Base-by-base conservation (phyloP, 2,329 filamentous ascomycete genomes). In the Fonsecaea erecta region DNA sequence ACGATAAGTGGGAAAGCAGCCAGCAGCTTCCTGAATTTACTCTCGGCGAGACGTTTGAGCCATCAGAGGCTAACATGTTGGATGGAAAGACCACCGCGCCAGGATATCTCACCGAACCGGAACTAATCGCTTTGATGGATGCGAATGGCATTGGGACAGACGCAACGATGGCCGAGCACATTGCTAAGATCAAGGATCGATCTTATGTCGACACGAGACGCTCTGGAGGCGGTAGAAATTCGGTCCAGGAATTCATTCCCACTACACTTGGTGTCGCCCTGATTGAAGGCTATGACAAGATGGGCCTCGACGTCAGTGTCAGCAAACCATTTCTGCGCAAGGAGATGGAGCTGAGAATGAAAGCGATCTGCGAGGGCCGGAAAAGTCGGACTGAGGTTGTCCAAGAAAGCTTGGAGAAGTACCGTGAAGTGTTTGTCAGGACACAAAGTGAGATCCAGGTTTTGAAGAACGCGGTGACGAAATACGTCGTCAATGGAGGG, bases 141-240 rank as follows among this genome's bases (percentile, higher is more conserved):
- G 93, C 92, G 52, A 99, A 99, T 75, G 95, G 95, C 1, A 99
- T 99, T 69, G 95, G 95, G 12, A 99, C 95, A 9, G 95, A 99
- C 79, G 95, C 95, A 6, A 99, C 95, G 0, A 99, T 99, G 95
- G 95, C 95, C 0, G 95, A 99, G 73, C 95, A 99, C 75, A 99
- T 99, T 73, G 88, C 91, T 65, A 99, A 94, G 78, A 96, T 99
- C 72, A 93, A 98, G 77, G 87, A 93, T 64, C 84, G 95, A 65
- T 85, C 93, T 71, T 99, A 99, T 74, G 94, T 93, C 56, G 86
- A 88, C 63, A 89, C 90, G 74, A 74, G 86, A 79, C 83, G 81
- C 56, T 80, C 80, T 18, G 74, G 79, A 54, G 76, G 76, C 60
- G 79, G 80, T 40, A 78, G 80, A 51, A 80, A 81, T 55, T 72